Conservation (phyloP, 768 basidiomycete species). For the Cytidiella melzeri region DNA sequence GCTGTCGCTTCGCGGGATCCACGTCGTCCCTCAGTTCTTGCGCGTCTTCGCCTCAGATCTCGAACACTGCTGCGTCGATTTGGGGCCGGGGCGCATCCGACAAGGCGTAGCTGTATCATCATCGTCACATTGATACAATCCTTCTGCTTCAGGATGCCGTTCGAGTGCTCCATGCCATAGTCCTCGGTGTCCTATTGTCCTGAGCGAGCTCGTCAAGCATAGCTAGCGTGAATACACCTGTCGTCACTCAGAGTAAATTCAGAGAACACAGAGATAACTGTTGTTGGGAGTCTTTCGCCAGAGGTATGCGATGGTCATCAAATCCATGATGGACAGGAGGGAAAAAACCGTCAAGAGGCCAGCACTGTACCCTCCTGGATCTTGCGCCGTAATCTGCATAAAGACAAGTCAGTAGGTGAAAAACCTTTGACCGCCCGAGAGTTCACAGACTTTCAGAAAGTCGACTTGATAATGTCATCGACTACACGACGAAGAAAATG, state of each 20-base stretch:
- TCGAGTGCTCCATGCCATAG: conserved; percentile 81
- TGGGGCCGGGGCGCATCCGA: conserved; percentile 41
- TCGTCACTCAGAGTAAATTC: conserved; percentile 15
- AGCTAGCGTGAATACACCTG: conserved; percentile 57
- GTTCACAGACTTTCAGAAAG: conserved; percentile 69
- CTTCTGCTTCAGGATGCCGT: conserved; percentile 38
- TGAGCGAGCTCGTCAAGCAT: conserved; percentile 97
- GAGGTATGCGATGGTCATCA: conserved; percentile 75
- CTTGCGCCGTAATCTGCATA: conserved; percentile 88
- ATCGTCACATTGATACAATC: conserved; percentile 27
- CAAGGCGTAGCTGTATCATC: conserved; percentile 72
- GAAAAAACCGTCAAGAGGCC: conserved; percentile 94
- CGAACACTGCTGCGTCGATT: conserved; percentile 79
- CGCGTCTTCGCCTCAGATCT: conserved; percentile 82
- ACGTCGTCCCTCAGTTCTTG: conserved; percentile 56
- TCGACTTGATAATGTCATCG: conserved; percentile 85
- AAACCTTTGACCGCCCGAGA: not conserved
- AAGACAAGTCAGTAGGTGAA: no score
- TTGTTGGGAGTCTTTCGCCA: conserved; percentile 94
- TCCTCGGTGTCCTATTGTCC: conserved; percentile 90
- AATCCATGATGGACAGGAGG: conserved; percentile 78
- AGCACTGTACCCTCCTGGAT: conserved; percentile 89
- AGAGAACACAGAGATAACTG: conserved; percentile 30
- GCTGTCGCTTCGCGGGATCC: conserved; percentile 46
- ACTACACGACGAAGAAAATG: conserved; percentile 90